A percentile compares a stretch with the other conserved stretches of the same genome.
phyloP scores from a whole-genome alignment of 139 green algal genomes.

The Medakamo hakoo region DNA sequence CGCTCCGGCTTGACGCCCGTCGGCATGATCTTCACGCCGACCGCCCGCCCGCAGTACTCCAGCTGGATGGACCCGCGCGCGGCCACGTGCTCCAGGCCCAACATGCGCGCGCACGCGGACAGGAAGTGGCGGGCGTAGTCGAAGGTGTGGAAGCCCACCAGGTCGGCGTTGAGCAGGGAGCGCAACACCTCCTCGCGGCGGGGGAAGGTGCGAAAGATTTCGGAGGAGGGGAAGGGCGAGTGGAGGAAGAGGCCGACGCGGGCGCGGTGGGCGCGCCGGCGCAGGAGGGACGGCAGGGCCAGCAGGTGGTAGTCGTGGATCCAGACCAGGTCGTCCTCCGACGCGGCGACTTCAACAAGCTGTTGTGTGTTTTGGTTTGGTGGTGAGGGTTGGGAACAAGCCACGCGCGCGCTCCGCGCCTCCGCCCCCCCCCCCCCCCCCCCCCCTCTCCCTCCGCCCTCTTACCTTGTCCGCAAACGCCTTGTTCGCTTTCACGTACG shows the following conservation, averaged over 20 bases:
- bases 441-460: background rate
- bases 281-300: slow-evolving; percentile 83
- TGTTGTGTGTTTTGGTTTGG: slow-evolving; percentile 19
- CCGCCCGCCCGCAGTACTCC: slow-evolving; percentile 88
- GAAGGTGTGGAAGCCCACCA: slow-evolving; percentile 93
- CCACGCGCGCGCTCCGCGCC: background rate
- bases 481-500: slow-evolving; percentile 96
- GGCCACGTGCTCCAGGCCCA: slow-evolving; percentile 88
- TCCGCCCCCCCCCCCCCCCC: background rate
- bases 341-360: slow-evolving; percentile 54
- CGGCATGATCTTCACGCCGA: slow-evolving; percentile 96
- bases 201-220: slow-evolving; percentile 95
- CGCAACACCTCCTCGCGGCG: slow-evolving; percentile 84
- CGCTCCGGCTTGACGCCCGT: slow-evolving; percentile 78
- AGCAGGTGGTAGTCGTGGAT: slow-evolving; percentile 99
- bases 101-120: slow-evolving; percentile 85
- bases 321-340: slow-evolving; percentile 86
- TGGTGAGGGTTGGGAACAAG: background rate
- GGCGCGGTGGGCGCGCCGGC: slow-evolving; percentile 54
- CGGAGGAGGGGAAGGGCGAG: slow-evolving; percentile 89
- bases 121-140: slow-evolving; percentile 98
- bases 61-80: slow-evolving; percentile 68
- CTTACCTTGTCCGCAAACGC: slow-evolving; percentile 33
- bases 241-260: slow-evolving; percentile 88
- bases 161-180: slow-evolving; percentile 83